These are phyloP conservation scores for Hyaloscypha bicolor DNA, from an alignment of 495 filamentous ascomycete species.

Conservation along the genomic window DNA sequence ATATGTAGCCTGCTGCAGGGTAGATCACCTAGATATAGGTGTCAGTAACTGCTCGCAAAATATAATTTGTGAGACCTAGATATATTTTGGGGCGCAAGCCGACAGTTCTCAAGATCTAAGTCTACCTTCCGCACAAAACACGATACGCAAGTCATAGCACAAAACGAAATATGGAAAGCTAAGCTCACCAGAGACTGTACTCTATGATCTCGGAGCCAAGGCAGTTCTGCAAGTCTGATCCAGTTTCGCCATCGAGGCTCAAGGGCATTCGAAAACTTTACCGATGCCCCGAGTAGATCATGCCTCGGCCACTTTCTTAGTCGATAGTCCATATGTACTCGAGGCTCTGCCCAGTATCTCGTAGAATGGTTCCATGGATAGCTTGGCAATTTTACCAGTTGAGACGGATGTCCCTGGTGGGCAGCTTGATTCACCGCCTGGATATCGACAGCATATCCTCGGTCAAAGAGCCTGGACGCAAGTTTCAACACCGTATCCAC, in stretches of 20 bases:
- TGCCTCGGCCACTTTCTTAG: constrained; percentile 42
- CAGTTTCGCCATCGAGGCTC: constrained; percentile 45
- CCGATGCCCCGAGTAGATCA: constrained; percentile 44
- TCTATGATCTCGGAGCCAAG: constrained; percentile 37
- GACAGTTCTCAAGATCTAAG: too few species aligned
- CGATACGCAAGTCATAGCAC: background rate
- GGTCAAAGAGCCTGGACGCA: constrained; percentile 39
- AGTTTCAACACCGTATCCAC: constrained; percentile 51
- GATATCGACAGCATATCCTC: constrained; percentile 48
- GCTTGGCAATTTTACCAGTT: constrained; percentile 37
- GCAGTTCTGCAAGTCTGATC: constrained; percentile 31
- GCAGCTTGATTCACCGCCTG: constrained; percentile 44
- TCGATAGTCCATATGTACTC: constrained; percentile 39
- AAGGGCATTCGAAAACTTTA: constrained; percentile 36
- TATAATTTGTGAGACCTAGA: background rate
- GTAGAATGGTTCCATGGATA: constrained; percentile 44
- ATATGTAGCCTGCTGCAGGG: constrained; percentile 48
- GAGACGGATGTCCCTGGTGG: constrained; percentile 35
- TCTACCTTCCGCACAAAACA: too few species aligned
- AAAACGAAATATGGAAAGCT: background rate
- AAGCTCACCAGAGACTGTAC: constrained; percentile 25
- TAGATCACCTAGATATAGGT: constrained; percentile 13
- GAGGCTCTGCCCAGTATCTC: constrained; percentile 44
- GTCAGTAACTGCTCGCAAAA: background rate
- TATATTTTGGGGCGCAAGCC: too few species aligned